Conservation (phyloP, 805 yeast genomes). For the Zygosaccharomyces bisporus region DNA sequence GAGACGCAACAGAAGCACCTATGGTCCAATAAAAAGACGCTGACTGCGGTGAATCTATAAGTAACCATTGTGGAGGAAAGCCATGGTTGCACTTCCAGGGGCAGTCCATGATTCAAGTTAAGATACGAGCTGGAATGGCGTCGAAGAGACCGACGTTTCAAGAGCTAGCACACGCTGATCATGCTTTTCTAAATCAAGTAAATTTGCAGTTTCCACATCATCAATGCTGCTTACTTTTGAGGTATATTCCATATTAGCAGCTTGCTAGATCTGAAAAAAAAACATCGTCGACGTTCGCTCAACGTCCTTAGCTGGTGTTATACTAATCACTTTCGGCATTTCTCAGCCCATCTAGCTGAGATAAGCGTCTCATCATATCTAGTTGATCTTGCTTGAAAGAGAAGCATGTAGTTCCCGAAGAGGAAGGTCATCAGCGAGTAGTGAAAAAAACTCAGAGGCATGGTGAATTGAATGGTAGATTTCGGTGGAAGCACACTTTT, state of each 20-base stretch:
- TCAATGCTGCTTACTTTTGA: too few species aligned
- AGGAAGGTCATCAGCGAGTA: not conserved
- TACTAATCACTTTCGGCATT: too few species aligned
- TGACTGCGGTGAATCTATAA: conserved; percentile 9
- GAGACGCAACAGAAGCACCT: conserved; percentile 10
- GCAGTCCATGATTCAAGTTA: conserved; percentile 14
- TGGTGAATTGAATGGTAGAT: not conserved
- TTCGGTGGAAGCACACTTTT: not conserved
- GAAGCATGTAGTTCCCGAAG: not conserved
- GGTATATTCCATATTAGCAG: too few species aligned
- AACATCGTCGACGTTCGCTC: too few species aligned
- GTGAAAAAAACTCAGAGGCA: not conserved
- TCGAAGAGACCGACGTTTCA: conserved; percentile 37
- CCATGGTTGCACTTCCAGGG: conserved; percentile 11
- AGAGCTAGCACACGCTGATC: conserved; percentile 7
- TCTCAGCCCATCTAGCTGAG: not conserved
- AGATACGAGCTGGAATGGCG: conserved; percentile 32
- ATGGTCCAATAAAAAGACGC: conserved; percentile 12
- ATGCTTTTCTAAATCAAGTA: not conserved
- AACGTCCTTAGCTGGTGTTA: too few species aligned
- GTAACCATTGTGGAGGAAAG: conserved; percentile 11
- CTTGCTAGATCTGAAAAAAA: too few species aligned
- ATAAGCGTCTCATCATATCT: not conserved
- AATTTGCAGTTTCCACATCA: not conserved
- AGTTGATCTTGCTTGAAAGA: not conserved